Percentiles rank a stretch among this genome's conserved stretches.
Conservation (phyloP, 306 rosid species). For the Lupinus albus region DNA sequence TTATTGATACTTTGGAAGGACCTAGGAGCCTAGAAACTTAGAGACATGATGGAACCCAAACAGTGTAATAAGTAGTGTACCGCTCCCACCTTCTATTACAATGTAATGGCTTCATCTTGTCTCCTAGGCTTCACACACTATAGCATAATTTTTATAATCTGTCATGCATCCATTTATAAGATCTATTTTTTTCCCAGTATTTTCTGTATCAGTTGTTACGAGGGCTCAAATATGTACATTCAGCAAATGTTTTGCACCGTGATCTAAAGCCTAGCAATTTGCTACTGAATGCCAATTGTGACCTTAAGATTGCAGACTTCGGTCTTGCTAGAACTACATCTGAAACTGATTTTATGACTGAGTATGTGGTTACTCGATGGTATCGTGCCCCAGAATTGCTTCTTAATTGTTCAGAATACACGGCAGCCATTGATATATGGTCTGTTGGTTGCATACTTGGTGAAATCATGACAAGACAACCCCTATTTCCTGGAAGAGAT, state of each 20-base stretch:
- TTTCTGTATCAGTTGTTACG: slow-evolving; percentile 92
- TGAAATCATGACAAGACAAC: slow-evolving; percentile 82
- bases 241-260: slow-evolving; percentile 93
- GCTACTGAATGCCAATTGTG: slow-evolving; percentile 90
- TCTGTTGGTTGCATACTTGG: slow-evolving; percentile 98
- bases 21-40: neutral
- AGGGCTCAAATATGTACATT: slow-evolving; percentile 91
- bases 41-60: neutral
- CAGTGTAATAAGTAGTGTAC: neutral
- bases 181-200: slow-evolving; percentile 59
- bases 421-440: slow-evolving; percentile 97
- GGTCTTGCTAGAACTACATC: slow-evolving; percentile 99
- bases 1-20: neutral
- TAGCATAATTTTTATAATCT: slow-evolving; percentile 29
- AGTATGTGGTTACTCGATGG: slow-evolving; percentile 98
- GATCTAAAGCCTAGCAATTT: slow-evolving; percentile 96
- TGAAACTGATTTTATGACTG: slow-evolving; percentile 98
- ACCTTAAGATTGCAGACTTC: slow-evolving; percentile 95
- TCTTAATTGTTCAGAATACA: slow-evolving; percentile 92
- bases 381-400: slow-evolving; percentile 94
- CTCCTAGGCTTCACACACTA: neutral
- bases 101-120: neutral
- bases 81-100: neutral
- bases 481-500: slow-evolving; percentile 92
- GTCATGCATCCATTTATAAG: slow-evolving; percentile 38